phyloP scores from a whole-genome alignment of 257 asterid genomes.

The Asclepias syriaca region DNA sequence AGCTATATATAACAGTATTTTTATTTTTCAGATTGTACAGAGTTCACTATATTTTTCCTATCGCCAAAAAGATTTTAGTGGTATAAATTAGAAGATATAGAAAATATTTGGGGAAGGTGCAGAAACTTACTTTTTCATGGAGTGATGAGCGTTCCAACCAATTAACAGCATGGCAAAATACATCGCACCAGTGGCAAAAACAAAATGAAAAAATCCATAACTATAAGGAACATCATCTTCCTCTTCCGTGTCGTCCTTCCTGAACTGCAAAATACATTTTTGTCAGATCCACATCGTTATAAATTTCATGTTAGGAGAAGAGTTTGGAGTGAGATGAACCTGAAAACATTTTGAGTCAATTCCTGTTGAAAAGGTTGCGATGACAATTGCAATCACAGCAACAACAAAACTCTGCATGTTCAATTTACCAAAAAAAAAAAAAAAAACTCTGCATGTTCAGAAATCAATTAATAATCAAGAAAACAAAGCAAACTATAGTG shows the following conservation, averaged over 20 bases:
- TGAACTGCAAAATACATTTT: constrained; percentile 25
- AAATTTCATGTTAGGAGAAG: neutral
- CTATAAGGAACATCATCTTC: constrained; percentile 49
- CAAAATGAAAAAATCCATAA: constrained; percentile 46
- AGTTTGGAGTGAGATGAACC: constrained; percentile 22
- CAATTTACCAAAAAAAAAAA: neutral
- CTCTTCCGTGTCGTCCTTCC: constrained; percentile 33
- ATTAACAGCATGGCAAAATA: constrained; percentile 50
- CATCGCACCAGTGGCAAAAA: constrained; percentile 55
- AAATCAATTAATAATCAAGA: neutral
- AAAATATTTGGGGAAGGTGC: neutral
- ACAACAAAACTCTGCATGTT: constrained; percentile 42
- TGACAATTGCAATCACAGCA: constrained; percentile 44
- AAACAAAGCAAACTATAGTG: neutral
- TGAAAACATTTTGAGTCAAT: constrained; percentile 50
- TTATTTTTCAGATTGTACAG: neutral
- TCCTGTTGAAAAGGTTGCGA: constrained; percentile 53
- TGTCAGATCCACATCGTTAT: constrained; percentile 6
- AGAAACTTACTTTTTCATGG: constrained; percentile 41
- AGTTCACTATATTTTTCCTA: neutral
- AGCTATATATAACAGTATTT: too few relatives aligned
- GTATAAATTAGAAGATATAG: neutral
- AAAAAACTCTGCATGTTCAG: constrained; percentile 35
- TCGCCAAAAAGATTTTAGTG: neutral
- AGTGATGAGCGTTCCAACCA: constrained; percentile 49